Evolutionary conservation across 2,329 filamentous ascomycete genomes (phyloP), one percentile per base, ranked within the genome.

Genomic region (Colletotrichum sublineola): DNA sequence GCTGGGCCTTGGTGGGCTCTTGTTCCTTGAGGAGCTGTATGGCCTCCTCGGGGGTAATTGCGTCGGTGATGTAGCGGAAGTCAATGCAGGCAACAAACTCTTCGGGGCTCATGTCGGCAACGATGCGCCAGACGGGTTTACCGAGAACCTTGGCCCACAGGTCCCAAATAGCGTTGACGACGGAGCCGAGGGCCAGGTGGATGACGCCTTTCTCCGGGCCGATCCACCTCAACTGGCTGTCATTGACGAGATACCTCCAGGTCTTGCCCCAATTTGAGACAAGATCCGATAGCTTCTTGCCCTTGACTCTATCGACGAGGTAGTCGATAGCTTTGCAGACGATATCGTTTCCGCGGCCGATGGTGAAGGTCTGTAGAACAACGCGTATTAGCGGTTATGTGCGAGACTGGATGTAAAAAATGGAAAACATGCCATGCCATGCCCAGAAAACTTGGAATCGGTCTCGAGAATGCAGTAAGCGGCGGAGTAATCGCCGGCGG

Each of bases 391-490:
- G 70, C 60, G 18, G 36, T 15, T 31, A 15, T 33, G n/a, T 46
- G n/a, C 14, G 6, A 42, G 15, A 58, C 31, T 33, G 14, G 8
- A 46, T 7, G 11, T 20, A 31, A 67, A 2, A 42, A 6, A n/a
- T 18, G 31, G 15, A 8, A 8, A 7, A 52, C 76, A 68, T 80
- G 93, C 91, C 93, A 96, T 96, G 78, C 94, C 93, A 79, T 96
- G 93, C 18, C 94, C 94, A 1, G 87, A 87, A 78, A 88, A 88
- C 14, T 87, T 80, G 0, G 92, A 92, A 80, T 97, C 92, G 0
- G 95, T 97, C 79, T 94, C 86, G 61, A 98, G 85, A 78, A 97
- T 96, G 82, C 94, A 97, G 86, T 97, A 98, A n/a, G 95, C 95
- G 15, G 95, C 88, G 1, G 94, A 97, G 84, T 97, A 97, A 83